Percentiles rank a stretch among this genome's conserved stretches.
These are phyloP conservation scores for Diaporthe humulicola DNA, from an alignment of 2,329 filamentous ascomycete genomes.

Conservation along the genomic window DNA sequence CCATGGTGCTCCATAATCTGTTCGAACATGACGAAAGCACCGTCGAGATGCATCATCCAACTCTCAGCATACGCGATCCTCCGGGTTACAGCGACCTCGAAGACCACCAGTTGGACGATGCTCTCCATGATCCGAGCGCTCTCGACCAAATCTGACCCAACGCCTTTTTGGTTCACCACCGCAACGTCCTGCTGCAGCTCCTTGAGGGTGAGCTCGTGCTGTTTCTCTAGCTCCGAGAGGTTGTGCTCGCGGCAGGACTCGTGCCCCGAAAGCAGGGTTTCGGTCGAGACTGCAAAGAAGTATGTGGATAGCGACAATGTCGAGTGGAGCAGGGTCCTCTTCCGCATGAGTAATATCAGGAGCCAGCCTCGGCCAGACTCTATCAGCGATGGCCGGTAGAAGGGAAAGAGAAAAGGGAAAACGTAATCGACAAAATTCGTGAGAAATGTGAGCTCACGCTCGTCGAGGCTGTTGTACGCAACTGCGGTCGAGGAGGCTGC, in stretches of 20 bases:
- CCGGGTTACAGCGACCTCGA: constrained; percentile 50
- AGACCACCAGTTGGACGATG: constrained; percentile 58
- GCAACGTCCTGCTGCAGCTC: constrained; percentile 38
- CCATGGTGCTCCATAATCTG: constrained; percentile 46
- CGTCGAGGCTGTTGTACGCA: constrained; percentile 7
- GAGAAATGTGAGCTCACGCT: constrained; percentile 37
- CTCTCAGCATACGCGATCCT: constrained; percentile 50
- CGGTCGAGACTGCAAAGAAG: constrained; percentile 42
- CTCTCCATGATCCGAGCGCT: constrained; percentile 52
- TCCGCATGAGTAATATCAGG: constrained; percentile 42
- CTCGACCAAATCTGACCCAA: constrained; percentile 45
- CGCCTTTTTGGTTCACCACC: constrained; percentile 43
- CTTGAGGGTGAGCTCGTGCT: constrained; percentile 47
- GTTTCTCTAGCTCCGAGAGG: constrained; percentile 45
- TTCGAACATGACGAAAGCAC: constrained; percentile 56
- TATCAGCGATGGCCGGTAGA: constrained; percentile 44
- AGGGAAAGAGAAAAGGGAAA: constrained; percentile 45
- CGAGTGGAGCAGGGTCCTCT: constrained; percentile 42
- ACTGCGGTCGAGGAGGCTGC: background rate
- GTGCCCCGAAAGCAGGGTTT: constrained; percentile 8
- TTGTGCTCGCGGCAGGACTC: constrained; percentile 37
- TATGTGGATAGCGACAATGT: constrained; percentile 43
- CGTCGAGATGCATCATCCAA: constrained; percentile 58
- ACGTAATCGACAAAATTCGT: constrained; percentile 46
- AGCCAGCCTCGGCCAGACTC: constrained; percentile 41